These are phyloP conservation scores for Groenewaldozyma salmanticensis DNA, from an alignment of 805 yeast genomes.

Conservation along the genomic window DNA sequence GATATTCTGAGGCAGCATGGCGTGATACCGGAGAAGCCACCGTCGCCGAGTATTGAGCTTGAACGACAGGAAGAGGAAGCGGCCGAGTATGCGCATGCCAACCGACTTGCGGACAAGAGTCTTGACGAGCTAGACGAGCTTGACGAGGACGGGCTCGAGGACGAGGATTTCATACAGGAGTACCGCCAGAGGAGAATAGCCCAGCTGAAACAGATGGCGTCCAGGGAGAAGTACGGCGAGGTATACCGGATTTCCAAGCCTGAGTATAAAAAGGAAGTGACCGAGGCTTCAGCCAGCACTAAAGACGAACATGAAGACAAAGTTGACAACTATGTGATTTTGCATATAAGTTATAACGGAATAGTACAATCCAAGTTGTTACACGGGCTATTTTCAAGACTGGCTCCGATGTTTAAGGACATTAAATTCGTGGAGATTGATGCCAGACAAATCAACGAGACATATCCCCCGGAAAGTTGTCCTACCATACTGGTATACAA, in stretches of 20 bases:
- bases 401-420: conserved; percentile 66
- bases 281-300: conserved; percentile 57
- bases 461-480: conserved; percentile 81
- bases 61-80: conserved; percentile 88
- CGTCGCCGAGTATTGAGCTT: conserved; percentile 75
- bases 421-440: conserved; percentile 86
- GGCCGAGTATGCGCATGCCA: conserved; percentile 65
- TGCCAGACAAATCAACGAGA: conserved; percentile 85
- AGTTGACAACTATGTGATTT: conserved; percentile 52
- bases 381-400: conserved; percentile 41
- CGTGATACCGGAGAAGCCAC: conserved; percentile 83
- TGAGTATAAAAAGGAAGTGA: conserved; percentile 78
- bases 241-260: conserved; percentile 76
- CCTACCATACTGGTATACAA: conserved; percentile 84
- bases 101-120: conserved; percentile 66
- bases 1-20: conserved; percentile 87
- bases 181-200: conserved; percentile 70
- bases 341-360: conserved; percentile 61
- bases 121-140: conserved; percentile 76
- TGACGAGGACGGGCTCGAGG: conserved; percentile 92
- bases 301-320: too few relatives aligned
- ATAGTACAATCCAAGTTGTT: conserved; percentile 63
- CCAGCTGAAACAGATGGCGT: conserved; percentile 56
- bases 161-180: conserved; percentile 54
- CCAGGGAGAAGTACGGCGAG: conserved; percentile 55